Conservation (phyloP, 1,284 basidiomycete genomes). For the Tetrapyrgos nigripes region DNA sequence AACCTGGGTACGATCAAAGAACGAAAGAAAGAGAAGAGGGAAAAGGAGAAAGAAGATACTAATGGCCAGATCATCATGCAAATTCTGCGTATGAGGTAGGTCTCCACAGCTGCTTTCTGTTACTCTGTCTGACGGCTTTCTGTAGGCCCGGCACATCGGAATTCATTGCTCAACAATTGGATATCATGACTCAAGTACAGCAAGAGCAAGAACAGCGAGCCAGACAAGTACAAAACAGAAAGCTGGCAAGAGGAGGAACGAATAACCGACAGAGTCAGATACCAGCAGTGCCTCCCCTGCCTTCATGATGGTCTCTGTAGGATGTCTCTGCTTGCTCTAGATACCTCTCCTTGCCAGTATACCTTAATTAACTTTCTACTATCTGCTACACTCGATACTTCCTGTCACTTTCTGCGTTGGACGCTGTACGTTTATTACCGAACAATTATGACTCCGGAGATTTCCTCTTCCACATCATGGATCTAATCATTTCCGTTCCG, state of each 20-base stretch:
- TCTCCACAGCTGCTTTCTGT: conserved; percentile 14
- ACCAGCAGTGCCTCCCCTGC: conserved; percentile 37
- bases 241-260: conserved; percentile 43
- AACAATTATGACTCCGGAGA: background rate
- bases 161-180: conserved; percentile 88
- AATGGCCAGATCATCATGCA: conserved; percentile 92
- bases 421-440: background rate
- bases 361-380: conserved; percentile 1
- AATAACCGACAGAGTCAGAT: conserved; percentile 19
- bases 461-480: background rate
- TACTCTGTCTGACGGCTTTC: conserved; percentile 2
- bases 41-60: conserved; percentile 72
- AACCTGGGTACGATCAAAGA: conserved; percentile 97
- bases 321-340: conserved; percentile 6
- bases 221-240: conserved; percentile 62
- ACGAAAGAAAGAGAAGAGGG: conserved; percentile 90
- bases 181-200: conserved; percentile 78
- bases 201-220: conserved; percentile 74
- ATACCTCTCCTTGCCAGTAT: conserved; percentile 16
- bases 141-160: conserved; percentile 81
- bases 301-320: conserved; percentile 19
- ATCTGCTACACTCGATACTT: background rate
- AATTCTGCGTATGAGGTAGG: conserved; percentile 91
- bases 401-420: background rate
- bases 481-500: conserved; percentile 7